These are phyloP conservation scores for Castanospermum australe DNA, from an alignment of 306 rosid genomes.

Conservation along the genomic window DNA sequence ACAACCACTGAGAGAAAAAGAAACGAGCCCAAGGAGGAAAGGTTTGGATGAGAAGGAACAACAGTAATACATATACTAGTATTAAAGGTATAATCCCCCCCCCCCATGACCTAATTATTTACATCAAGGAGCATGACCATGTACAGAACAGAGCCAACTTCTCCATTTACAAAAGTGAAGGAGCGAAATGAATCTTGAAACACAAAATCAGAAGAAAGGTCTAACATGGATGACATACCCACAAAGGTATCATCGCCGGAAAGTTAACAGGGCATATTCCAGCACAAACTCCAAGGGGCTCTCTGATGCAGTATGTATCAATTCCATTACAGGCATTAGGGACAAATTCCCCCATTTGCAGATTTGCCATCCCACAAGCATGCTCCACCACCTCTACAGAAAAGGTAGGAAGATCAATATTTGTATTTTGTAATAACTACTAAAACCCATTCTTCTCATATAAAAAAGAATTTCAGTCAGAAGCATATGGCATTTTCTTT, in stretches of 20 bases:
- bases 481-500: background rate
- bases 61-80: background rate
- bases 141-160: background rate
- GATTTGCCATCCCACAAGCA: conserved; percentile 70
- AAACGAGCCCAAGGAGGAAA: background rate
- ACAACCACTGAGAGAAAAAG: background rate
- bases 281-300: conserved; percentile 87
- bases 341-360: conserved; percentile 70
- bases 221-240: conserved; percentile 53
- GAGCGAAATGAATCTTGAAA: conserved; percentile 16
- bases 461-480: conserved; percentile 14
- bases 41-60: background rate
- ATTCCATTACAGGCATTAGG: conserved; percentile 69
- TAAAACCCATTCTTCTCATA: background rate
- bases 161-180: background rate
- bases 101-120: background rate
- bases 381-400: conserved; percentile 70
- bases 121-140: background rate
- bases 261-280: conserved; percentile 73
- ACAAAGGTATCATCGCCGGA: conserved; percentile 62
- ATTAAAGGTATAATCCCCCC: background rate
- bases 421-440: background rate
- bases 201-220: conserved; percentile 9
- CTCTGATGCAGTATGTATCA: conserved; percentile 69
- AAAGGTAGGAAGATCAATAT: conserved; percentile 3